Conservation (phyloP, 2,329 filamentous ascomycete species). For the Aquanectria penicillioides region DNA sequence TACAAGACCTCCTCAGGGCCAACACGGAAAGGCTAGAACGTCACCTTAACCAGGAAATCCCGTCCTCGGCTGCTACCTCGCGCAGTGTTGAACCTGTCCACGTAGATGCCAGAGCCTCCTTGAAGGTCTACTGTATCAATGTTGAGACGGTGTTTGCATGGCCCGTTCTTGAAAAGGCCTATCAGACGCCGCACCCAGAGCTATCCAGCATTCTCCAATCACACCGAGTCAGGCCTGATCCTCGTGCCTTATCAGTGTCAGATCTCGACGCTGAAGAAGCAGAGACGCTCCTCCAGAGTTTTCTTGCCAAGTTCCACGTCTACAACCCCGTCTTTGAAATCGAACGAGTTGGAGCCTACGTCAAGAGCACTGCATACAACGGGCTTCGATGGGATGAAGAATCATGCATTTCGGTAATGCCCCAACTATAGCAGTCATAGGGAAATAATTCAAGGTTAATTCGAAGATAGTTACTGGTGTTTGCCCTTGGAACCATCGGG, state of each 20-base stretch:
- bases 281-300: background rate
- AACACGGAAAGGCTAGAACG: too few relatives aligned
- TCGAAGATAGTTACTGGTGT: constrained; percentile 2
- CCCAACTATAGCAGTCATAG: background rate
- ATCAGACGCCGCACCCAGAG: background rate
- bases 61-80: background rate
- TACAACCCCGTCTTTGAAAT: constrained; percentile 9
- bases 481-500: constrained; percentile 1
- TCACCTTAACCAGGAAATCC: background rate
- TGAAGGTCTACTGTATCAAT: background rate
- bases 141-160: background rate
- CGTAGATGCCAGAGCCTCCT: background rate
- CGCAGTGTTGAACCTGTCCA: background rate
- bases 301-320: constrained; percentile 8
- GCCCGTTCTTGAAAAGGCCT: background rate
- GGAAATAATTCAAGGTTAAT: background rate
- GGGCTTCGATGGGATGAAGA: constrained; percentile 21
- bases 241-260: background rate
- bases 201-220: background rate
- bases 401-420: constrained; percentile 19
- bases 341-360: background rate
- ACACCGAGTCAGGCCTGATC: background rate
- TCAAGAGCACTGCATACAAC: constrained; percentile 1
- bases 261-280: background rate
- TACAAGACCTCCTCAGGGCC: constrained; percentile 1